These are phyloP conservation scores for Holtermanniella nyarrowii DNA, from an alignment of 768 basidiomycete species.

Conservation along the genomic window DNA sequence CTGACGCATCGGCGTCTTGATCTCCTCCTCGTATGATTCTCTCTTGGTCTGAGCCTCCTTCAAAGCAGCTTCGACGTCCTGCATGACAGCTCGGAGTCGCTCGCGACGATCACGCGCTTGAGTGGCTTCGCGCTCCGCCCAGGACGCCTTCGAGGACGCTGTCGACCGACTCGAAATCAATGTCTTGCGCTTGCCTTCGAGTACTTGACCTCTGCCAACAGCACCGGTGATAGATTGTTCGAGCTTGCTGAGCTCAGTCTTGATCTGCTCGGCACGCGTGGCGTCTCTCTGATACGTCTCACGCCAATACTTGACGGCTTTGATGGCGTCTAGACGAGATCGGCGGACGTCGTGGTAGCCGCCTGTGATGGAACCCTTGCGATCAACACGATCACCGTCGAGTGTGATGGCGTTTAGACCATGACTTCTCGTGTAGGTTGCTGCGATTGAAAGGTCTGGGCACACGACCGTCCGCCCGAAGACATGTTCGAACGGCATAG, in stretches of 20 bases:
- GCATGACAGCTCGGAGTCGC: slow-evolving; percentile 56
- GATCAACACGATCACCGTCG: slow-evolving; percentile 93
- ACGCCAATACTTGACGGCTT: slow-evolving; percentile 64
- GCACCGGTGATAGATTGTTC: slow-evolving; percentile 80
- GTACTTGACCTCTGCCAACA: slow-evolving; percentile 61
- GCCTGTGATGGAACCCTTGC: slow-evolving; percentile 89
- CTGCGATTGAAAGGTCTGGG: slow-evolving; percentile 79
- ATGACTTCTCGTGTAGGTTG: slow-evolving; percentile 88
- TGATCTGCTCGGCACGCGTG: slow-evolving; percentile 60
- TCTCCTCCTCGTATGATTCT: slow-evolving; percentile 56
- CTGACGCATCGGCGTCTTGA: slow-evolving; percentile 63
- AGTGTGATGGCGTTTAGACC: slow-evolving; percentile 94
- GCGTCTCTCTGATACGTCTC: slow-evolving; percentile 59
- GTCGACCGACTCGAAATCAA: slow-evolving; percentile 59
- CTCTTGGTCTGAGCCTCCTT: slow-evolving; percentile 54
- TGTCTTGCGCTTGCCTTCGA: slow-evolving; percentile 60
- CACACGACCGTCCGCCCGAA: slow-evolving; percentile 97
- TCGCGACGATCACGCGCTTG: slow-evolving; percentile 53
- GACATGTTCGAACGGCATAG: slow-evolving; percentile 76
- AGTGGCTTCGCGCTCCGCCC: slow-evolving; percentile 60
- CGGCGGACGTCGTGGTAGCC: slow-evolving; percentile 88
- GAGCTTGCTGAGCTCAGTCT: slow-evolving; percentile 54
- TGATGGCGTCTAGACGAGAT: slow-evolving; percentile 80
- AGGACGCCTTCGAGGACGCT: slow-evolving; percentile 53
- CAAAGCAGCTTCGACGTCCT: slow-evolving; percentile 65